A percentile compares a stretch with the other conserved stretches of the same genome.
These are phyloP conservation scores for Setomelanomma holmii DNA, from an alignment of 2,329 filamentous ascomycete genomes.

Conservation along the genomic window DNA sequence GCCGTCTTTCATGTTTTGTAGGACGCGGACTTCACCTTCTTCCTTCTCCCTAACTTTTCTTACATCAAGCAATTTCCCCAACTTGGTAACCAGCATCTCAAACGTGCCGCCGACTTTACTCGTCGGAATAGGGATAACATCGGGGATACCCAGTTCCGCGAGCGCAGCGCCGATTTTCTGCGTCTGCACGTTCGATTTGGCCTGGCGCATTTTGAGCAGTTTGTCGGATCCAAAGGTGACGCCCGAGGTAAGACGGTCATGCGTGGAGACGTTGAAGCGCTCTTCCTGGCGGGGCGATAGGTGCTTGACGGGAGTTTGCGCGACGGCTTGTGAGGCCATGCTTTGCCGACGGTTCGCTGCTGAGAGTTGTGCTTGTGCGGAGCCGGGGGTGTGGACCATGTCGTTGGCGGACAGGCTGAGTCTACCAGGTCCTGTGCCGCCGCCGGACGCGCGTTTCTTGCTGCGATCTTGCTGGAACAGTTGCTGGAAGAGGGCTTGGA, in stretches of 20 bases:
- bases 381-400: conserved; percentile 45
- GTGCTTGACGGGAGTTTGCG: conserved; percentile 49
- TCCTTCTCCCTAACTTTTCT: conserved; percentile 79
- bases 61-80: conserved; percentile 73
- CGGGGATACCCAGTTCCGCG: conserved; percentile 73
- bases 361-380: conserved; percentile 35
- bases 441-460: conserved; percentile 74
- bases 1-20: conserved; percentile 48
- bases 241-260: conserved; percentile 84
- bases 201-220: conserved; percentile 78
- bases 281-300: conserved; percentile 78
- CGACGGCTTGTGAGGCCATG: conserved; percentile 46
- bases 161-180: conserved; percentile 76
- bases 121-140: conserved; percentile 76
- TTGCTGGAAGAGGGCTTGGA: conserved; percentile 81
- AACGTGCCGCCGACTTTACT: conserved; percentile 73
- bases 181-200: conserved; percentile 78
- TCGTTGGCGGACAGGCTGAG: conserved; percentile 49
- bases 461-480: conserved; percentile 84
- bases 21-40: conserved; percentile 65
- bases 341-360: conserved; percentile 44
- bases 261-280: conserved; percentile 82
- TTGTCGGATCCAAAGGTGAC: conserved; percentile 89
- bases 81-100: conserved; percentile 72
- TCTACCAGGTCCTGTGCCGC: conserved; percentile 37